These are phyloP conservation scores for Exophiala phaeomuriformis DNA, from an alignment of 2,329 filamentous ascomycete genomes.

Conservation along the genomic window DNA sequence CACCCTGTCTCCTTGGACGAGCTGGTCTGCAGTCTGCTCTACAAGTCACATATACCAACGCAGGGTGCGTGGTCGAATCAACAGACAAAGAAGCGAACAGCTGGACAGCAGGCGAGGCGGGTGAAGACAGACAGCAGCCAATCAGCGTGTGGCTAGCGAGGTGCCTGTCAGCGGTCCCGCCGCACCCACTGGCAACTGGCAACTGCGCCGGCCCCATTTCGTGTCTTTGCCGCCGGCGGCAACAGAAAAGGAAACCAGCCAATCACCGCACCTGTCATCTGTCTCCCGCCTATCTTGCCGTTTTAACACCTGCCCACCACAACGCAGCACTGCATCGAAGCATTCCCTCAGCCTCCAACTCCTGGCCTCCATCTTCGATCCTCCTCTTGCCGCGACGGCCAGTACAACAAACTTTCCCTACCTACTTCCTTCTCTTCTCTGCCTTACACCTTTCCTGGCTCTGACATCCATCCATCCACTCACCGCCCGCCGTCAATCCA, in stretches of 20 bases:
- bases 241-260: slow-evolving; percentile 9
- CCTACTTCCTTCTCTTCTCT: slow-evolving; percentile 2
- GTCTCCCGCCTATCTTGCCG: slow-evolving; percentile 5
- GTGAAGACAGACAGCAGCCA: slow-evolving; percentile 10
- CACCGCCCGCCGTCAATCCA: slow-evolving; percentile 2
- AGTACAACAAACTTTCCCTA: background rate
- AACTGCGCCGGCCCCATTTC: background rate
- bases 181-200: background rate
- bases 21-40: slow-evolving; percentile 12
- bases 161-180: background rate
- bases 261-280: background rate
- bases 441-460: slow-evolving; percentile 1
- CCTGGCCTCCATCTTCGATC: background rate
- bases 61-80: slow-evolving; percentile 14
- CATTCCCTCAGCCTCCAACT: background rate
- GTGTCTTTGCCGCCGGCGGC: slow-evolving; percentile 18
- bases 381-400: slow-evolving; percentile 3
- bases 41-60: slow-evolving; percentile 12
- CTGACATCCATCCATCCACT: slow-evolving; percentile 10
- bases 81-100: slow-evolving; percentile 6
- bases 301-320: slow-evolving; percentile 14
- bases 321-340: background rate
- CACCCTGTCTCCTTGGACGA: slow-evolving; percentile 5
- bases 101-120: slow-evolving; percentile 1
- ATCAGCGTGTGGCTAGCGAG: slow-evolving; percentile 6